These are phyloP conservation scores for Leccinum broughii DNA, from an alignment of 768 basidiomycete genomes.

Conservation along the genomic window DNA sequence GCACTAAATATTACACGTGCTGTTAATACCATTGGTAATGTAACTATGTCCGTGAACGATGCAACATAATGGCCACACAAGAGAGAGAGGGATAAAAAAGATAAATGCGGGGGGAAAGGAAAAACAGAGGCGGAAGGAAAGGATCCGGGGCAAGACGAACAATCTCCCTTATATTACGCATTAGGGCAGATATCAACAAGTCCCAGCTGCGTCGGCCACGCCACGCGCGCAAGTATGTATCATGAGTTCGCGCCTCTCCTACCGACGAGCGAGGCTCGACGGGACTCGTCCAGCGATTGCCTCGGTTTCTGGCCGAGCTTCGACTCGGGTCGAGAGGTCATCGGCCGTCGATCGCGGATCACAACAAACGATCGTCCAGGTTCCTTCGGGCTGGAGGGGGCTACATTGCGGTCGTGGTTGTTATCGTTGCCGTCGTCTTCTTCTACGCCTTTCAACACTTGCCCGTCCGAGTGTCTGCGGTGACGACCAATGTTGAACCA, in stretches of 20 bases:
- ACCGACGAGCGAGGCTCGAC: conserved; percentile 30
- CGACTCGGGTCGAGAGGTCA: conserved; percentile 30
- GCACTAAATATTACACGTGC: conserved; percentile 32
- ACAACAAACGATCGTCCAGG: conserved; percentile 66
- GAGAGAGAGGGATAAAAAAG: background rate
- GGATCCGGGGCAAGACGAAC: conserved; percentile 1
- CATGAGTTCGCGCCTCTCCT: conserved; percentile 31
- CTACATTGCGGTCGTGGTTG: conserved; percentile 19
- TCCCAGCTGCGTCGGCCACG: background rate
- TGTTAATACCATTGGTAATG: conserved; percentile 22
- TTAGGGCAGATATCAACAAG: conserved; percentile 15
- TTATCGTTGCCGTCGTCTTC: conserved; percentile 9
- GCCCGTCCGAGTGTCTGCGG: conserved; percentile 61
- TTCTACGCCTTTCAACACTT: conserved; percentile 32
- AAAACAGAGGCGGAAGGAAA: background rate
- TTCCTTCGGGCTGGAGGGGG: conserved; percentile 35
- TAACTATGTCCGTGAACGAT: conserved; percentile 27
- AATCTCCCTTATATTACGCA: conserved; percentile 14
- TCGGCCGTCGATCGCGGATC: conserved; percentile 55
- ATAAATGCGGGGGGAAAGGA: background rate
- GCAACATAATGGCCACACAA: conserved; percentile 16
- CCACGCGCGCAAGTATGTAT: conserved; percentile 5
- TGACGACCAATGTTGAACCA: conserved; percentile 67
- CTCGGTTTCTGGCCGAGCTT: conserved; percentile 24
- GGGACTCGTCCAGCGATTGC: conserved; percentile 32